These are phyloP conservation scores for Juglanconis juglandina DNA, from an alignment of 2,329 filamentous ascomycete genomes.

Conservation along the genomic window DNA sequence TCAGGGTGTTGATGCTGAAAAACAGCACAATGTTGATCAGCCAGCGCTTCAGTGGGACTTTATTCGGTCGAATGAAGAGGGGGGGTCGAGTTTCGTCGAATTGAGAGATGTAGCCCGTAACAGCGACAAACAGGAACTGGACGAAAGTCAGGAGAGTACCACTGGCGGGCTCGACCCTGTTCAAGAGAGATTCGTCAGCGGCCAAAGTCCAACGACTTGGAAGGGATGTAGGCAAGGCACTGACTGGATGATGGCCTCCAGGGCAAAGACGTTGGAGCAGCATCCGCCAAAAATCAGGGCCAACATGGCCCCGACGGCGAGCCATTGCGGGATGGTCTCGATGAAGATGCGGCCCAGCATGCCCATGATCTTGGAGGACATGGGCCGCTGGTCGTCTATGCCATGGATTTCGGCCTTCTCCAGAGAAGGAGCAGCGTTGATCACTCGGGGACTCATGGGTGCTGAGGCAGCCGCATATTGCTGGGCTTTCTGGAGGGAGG, in stretches of 20 bases:
- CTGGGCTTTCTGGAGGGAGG: conserved; percentile 39
- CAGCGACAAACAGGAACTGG: conserved; percentile 79
- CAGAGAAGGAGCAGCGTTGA: conserved; percentile 51
- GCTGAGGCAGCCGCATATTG: conserved; percentile 36
- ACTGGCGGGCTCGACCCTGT: conserved; percentile 76
- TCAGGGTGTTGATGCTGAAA: conserved; percentile 89
- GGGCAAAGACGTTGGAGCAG: conserved; percentile 74
- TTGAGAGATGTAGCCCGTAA: conserved; percentile 73
- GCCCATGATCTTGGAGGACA: conserved; percentile 48
- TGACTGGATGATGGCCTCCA: conserved; percentile 93
- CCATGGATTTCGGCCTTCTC: conserved; percentile 55
- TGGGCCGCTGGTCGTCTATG: conserved; percentile 49
- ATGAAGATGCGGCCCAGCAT: conserved; percentile 52
- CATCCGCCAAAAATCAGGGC: conserved; percentile 84
- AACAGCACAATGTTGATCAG: conserved; percentile 85
- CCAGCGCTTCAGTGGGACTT: conserved; percentile 83
- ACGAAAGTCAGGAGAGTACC: conserved; percentile 86
- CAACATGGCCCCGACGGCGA: conserved; percentile 66
- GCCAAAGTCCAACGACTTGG: conserved; percentile 1
- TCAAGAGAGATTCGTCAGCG: conserved; percentile 18
- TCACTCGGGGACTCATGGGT: conserved; percentile 44
- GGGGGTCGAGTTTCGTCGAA: conserved; percentile 65
- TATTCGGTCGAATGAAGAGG: conserved; percentile 71
- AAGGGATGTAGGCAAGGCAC: conserved; percentile 28
- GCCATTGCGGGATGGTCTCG: conserved; percentile 59